Percentiles rank a stretch among this genome's conserved stretches.
Evolutionary conservation across 768 basidiomycete species (phyloP).

Genomic region (Chalciporus piperatus): DNA sequence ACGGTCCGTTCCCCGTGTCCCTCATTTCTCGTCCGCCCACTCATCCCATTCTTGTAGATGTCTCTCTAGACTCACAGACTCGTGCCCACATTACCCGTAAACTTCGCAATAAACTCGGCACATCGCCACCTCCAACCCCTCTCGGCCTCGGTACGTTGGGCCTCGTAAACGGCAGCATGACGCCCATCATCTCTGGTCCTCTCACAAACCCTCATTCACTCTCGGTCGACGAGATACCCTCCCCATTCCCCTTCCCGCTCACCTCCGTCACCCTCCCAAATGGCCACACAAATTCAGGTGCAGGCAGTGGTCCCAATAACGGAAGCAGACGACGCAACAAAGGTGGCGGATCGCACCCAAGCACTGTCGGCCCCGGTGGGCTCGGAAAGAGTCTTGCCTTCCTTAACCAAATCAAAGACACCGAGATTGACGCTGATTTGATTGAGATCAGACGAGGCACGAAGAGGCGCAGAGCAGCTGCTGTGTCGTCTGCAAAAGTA

Average conservation of each 20-base stretch:
- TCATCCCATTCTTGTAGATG: conserved; percentile 45
- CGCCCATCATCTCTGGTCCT: conserved; percentile 66
- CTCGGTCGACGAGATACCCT: conserved; percentile 82
- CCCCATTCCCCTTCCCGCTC: conserved; percentile 76
- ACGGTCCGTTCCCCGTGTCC: conserved; percentile 42
- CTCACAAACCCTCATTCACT: conserved; percentile 83
- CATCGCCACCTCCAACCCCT: conserved; percentile 77
- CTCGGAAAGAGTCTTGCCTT: conserved; percentile 69
- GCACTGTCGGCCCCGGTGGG: conserved; percentile 57
- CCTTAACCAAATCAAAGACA: conserved; percentile 58
- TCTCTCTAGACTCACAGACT: conserved; percentile 70
- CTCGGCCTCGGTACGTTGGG: conserved; percentile 39
- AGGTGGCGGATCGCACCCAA: conserved; percentile 51
- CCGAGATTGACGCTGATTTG: conserved; percentile 72
- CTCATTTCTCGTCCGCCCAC: conserved; percentile 1
- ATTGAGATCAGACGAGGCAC: conserved; percentile 76
- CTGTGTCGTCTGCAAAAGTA: conserved; percentile 31
- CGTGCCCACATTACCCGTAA: conserved; percentile 82
- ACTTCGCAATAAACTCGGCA: conserved; percentile 75
- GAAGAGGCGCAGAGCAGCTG: conserved; percentile 46
- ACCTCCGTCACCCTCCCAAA: conserved; percentile 49
- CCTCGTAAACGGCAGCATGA: conserved; percentile 38
- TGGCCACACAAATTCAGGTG: conserved; percentile 32
- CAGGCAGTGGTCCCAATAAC: conserved; percentile 40
- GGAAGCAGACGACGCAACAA: conserved; percentile 44